These are phyloP conservation scores for Mycena floridula DNA, from an alignment of 768 basidiomycete genomes.

Conservation along the genomic window DNA sequence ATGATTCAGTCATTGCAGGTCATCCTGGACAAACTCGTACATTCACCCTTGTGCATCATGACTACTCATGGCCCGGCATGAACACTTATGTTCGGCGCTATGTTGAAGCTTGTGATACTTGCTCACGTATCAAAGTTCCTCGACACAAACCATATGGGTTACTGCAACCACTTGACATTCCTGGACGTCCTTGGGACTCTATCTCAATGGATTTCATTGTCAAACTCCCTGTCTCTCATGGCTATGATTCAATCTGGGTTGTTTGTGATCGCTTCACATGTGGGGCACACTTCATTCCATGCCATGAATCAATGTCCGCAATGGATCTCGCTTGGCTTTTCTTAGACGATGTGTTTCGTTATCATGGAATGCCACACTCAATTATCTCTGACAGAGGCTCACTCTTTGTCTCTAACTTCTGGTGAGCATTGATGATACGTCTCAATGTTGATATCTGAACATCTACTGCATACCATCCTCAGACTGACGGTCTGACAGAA, in stretches of 20 bases:
- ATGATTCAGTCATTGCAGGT: constrained; percentile 20
- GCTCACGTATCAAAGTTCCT: constrained; percentile 13
- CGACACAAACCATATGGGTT: constrained; percentile 10
- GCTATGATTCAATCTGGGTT: constrained; percentile 7
- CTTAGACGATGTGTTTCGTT: constrained; percentile 14
- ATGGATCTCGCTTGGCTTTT: constrained; percentile 9
- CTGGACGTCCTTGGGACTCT: constrained; percentile 12
- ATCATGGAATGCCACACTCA: constrained; percentile 14
- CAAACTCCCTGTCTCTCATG: constrained; percentile 15
- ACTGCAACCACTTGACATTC: constrained; percentile 18
- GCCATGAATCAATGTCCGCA: constrained; percentile 6
- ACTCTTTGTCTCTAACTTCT: constrained; percentile 16
- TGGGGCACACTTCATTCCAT: constrained; percentile 10
- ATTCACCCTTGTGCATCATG: neutral
- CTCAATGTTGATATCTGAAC: constrained; percentile 10
- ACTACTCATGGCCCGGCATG: constrained; percentile 5
- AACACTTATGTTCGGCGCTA: constrained; percentile 8
- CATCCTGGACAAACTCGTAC: constrained; percentile 26
- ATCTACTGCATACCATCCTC: constrained; percentile 16
- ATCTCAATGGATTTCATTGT: constrained; percentile 21
- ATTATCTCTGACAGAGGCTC: constrained; percentile 13
- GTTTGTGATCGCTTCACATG: constrained; percentile 4
- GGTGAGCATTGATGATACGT: constrained; percentile 5
- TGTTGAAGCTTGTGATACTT: constrained; percentile 19
- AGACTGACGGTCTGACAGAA: constrained; percentile 17